Conservation (phyloP, 2,329 filamentous ascomycete species). For the Fusarium denticulatum region DNA sequence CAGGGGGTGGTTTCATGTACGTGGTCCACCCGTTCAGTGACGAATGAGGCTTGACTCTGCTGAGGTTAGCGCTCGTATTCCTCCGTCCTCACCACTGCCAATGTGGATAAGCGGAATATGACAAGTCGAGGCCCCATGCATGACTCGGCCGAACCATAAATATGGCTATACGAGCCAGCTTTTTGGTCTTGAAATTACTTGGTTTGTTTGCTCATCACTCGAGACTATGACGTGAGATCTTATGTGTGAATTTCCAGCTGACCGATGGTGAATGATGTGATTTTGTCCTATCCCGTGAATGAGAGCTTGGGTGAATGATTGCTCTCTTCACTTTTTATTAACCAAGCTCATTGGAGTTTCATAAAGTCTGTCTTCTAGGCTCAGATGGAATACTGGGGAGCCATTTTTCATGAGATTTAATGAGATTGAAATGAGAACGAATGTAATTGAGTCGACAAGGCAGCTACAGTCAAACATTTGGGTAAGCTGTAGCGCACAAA, state of each 20-base stretch:
- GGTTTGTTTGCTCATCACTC: neutral
- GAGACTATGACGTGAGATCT: neutral
- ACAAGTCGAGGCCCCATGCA: constrained; percentile 5
- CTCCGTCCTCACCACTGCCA: neutral
- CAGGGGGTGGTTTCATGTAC: constrained; percentile 28
- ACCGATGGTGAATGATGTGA: neutral
- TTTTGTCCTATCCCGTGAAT: accelerated
- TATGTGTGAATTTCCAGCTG: accelerated
- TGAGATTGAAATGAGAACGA: accelerated
- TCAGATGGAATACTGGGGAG: accelerated
- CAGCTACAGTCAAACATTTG: accelerated
- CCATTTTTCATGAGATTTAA: too few relatives aligned
- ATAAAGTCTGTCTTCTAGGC: too few relatives aligned
- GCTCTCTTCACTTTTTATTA: accelerated
- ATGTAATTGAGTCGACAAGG: neutral
- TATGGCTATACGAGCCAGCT: neutral
- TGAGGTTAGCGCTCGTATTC: constrained; percentile 14
- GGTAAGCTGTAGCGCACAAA: neutral
- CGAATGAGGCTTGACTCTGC: neutral
- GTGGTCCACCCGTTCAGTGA: neutral
- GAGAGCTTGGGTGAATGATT: neutral
- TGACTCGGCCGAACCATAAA: constrained; percentile 8
- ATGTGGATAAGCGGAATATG: neutral
- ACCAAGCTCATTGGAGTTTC: neutral
- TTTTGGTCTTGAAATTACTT: neutral